Evolutionary conservation across 495 filamentous ascomycete species (phyloP), one percentile per base, ranked within the genome.

Genomic region (Penicillium daleae): DNA sequence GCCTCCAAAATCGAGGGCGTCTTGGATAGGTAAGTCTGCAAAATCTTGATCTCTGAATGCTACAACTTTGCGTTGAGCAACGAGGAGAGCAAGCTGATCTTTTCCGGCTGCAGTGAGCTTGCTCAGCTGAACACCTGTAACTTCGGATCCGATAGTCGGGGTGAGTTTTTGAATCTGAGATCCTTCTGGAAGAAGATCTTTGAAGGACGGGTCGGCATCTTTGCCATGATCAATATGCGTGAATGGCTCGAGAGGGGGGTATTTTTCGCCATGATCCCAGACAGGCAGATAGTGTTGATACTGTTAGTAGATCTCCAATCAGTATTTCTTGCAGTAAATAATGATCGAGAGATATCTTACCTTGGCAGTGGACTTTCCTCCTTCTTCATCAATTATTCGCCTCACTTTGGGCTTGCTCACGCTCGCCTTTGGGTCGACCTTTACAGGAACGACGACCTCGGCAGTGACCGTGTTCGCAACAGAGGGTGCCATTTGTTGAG

Each of bases 11-110:
- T 90, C 83, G 6, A 92, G 77, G 6, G 88, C 89, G 15, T 89
- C 77, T 35, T 82, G 72, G 61, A 94, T 92, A 5, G 88, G 79
- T n/a, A 93, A 74, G 63, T 90, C 83, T 53, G 87, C 87, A 62
- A 96, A 86, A 66, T 93, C 89, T 70, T 95, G 91, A 70, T 88
- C 84, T 27, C 88, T 82, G 82, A 96, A 94, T 3, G 86, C 90
- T 21, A 94, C 87, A 0, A 94, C 90, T 67, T 92, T 92, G 59
- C 89, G 82, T 75, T 92, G 85, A 4, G 91, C 90, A 6, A 92
- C 88, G 57, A 90, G 85, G 3, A 91, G 84, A 3, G 92, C 92
- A 5, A 96, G 83, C 73, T 95, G 87, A 70, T 95, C 89, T 73
- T 92, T 93, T 57, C 87, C 91, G 3, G 83, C 83, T 32, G 79